These are phyloP conservation scores for Salpingoeca rosetta DNA, from an alignment of 78 protist genomes.

Conservation along the genomic window DNA sequence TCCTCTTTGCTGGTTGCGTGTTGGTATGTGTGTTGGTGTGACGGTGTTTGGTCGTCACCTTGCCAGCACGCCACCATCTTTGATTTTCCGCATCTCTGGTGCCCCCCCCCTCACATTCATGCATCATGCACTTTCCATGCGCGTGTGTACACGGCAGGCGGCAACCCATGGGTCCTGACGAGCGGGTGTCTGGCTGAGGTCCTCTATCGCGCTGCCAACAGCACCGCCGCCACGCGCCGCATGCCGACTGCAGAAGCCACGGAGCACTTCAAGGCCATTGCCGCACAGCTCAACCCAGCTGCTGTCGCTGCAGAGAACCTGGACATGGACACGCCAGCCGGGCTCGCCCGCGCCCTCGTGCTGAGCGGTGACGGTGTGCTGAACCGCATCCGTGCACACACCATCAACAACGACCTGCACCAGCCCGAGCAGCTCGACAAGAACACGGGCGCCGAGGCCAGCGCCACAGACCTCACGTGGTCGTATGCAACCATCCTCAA, in stretches of 20 bases:
- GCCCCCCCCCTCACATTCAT: no score
- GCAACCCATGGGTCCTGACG: slow-evolving; percentile 19
- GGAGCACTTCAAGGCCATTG: not conserved
- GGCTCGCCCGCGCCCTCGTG: not conserved
- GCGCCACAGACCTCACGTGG: slow-evolving; percentile 15
- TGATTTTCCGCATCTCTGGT: no score
- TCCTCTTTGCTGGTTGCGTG: no score
- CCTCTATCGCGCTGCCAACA: not conserved
- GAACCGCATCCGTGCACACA: not conserved
- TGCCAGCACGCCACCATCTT: no score
- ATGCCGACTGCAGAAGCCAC: not conserved
- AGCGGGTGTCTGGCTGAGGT: not conserved
- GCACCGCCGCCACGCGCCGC: not conserved
- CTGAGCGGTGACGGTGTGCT: slow-evolving; percentile 4
- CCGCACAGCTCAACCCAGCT: not conserved
- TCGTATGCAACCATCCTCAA: not conserved
- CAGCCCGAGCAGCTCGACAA: slow-evolving; percentile 6
- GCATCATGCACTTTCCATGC: no score
- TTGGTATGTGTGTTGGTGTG: no score
- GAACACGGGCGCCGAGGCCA: not conserved
- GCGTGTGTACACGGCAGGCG: no score
- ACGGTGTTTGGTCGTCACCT: no score
- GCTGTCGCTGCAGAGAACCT: not conserved
- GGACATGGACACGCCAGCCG: not conserved
- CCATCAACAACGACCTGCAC: not conserved